These are phyloP conservation scores for Haematococcus lacustris DNA, from an alignment of 139 green algal species.

Conservation along the genomic window DNA sequence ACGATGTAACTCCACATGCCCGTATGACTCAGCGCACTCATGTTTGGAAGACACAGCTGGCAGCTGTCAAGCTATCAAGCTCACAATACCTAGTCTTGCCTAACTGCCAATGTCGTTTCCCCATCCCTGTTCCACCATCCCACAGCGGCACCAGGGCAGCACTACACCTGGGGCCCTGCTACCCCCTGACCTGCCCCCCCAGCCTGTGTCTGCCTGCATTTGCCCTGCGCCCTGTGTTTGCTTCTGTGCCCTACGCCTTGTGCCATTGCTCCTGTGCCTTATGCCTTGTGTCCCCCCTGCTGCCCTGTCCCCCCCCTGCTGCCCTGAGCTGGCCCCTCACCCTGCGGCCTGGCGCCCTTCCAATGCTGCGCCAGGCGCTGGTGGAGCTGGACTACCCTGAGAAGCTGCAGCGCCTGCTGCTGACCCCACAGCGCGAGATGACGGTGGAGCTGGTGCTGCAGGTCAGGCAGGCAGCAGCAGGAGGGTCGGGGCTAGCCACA, in stretches of 20 bases:
- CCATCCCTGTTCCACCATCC: neutral
- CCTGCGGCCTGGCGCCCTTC: neutral
- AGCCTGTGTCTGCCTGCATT: neutral
- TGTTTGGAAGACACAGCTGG: neutral
- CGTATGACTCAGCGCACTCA: neutral
- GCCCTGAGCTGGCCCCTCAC: neutral
- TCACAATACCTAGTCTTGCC: neutral
- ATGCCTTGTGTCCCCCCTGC: neutral
- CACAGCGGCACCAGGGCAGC: neutral
- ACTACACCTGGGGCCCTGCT: neutral
- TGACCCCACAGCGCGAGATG: slow-evolving; percentile 68
- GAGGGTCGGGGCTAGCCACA: too few relatives aligned
- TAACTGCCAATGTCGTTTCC: neutral
- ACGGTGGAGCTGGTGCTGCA: slow-evolving; percentile 77
- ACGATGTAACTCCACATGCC: neutral
- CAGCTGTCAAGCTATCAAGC: neutral
- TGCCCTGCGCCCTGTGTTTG: too few relatives aligned
- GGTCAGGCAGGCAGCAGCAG: too few relatives aligned
- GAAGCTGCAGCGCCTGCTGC: slow-evolving; percentile 68
- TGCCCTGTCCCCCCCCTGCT: neutral
- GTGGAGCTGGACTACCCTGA: slow-evolving; percentile 64
- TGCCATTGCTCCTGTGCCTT: neutral
- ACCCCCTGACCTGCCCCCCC: neutral
- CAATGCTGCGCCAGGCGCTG: slow-evolving; percentile 47
- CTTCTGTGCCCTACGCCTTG: neutral